A percentile compares a stretch with the other conserved stretches of the same genome.
Conservation (phyloP, 176 grass and related monocot genomes). For the Oryza nivara region DNA sequence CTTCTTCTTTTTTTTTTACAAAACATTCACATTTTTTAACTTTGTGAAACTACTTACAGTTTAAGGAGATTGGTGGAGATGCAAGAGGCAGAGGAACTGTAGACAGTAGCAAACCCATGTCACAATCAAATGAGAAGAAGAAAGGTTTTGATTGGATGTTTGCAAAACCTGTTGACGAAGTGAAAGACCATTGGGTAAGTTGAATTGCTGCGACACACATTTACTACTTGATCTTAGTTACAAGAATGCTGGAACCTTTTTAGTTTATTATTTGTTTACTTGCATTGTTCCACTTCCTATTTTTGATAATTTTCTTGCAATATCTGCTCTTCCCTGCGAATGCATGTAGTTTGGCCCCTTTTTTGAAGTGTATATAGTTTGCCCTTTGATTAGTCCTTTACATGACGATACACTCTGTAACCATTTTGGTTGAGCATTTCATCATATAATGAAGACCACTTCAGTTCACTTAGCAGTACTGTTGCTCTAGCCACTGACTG, state of each 20-base stretch:
- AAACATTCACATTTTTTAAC: constrained; percentile 10
- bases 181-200: constrained; percentile 98
- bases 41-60: constrained; percentile 48
- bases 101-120: constrained; percentile 51
- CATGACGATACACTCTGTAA: not conserved
- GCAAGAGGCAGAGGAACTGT: constrained; percentile 53
- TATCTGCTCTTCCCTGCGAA: not conserved
- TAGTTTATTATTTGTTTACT: constrained; percentile 4
- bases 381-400: not conserved
- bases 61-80: constrained; percentile 90
- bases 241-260: not conserved
- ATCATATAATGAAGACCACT: not conserved
- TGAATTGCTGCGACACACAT: constrained; percentile 26
- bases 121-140: constrained; percentile 81
- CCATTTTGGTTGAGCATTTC: constrained; percentile 19
- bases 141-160: constrained; percentile 99
- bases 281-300: not conserved
- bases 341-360: not conserved
- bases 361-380: not conserved
- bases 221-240: constrained; percentile 16
- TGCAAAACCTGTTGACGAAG: constrained; percentile 87
- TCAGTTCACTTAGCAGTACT: not conserved
- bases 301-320: constrained; percentile 3
- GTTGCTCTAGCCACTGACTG: not conserved
- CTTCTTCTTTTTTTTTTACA: constrained; percentile 5